Evolutionary conservation across 345 rosid species (phyloP), one percentile per base, ranked within the genome.

Genomic region (Citrus trifoliata): DNA sequence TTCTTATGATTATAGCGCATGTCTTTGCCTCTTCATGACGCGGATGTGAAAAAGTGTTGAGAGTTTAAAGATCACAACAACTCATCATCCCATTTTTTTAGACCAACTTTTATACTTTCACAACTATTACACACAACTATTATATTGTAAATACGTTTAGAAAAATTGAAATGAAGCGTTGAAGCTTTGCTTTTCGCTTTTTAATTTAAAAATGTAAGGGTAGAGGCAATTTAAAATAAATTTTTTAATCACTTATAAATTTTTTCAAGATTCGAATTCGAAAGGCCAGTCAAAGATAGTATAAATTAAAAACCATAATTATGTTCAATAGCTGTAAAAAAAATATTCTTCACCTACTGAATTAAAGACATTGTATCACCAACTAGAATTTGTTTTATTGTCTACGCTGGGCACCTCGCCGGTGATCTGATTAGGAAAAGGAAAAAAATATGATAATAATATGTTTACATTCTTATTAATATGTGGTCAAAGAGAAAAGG

Each of bases 191-290:
- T 12, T 42, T 42, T 42, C 4, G 3, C 0, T 42, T 42, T 46
- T 46, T 46, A 46, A 46, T 46, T 46, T 3, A 46, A 1, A 46
- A 46, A 46, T 0, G 1, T 13, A 13, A 46, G 51, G 18, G 0
- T 46, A 1, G 51, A 46, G 0, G 1, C 51, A 46, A 46, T 3
- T 3, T 46, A 13, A 42, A 42, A 3, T 12, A 42, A 0, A 0
- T 0, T 42, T 40, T 40, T 40, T 4, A 40, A 9, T 40, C 0
- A 40, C 12, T 40, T 40, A 2, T 40, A 40, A 2, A 10, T 40
- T 10, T 40, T 40, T 10, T 40, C 2, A 40, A 0, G 0, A 0
- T 40, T 10, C 3, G 1, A 40, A 46, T 46, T 46, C 0, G 18
- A 13, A 5, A 1, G 1, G 0, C 4, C 51, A 46, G 37, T 0